Percentiles rank a stretch among this genome's conserved stretches.
Conservation (phyloP, 352 stramenopile species). For the Thraustochytrium striatum region DNA sequence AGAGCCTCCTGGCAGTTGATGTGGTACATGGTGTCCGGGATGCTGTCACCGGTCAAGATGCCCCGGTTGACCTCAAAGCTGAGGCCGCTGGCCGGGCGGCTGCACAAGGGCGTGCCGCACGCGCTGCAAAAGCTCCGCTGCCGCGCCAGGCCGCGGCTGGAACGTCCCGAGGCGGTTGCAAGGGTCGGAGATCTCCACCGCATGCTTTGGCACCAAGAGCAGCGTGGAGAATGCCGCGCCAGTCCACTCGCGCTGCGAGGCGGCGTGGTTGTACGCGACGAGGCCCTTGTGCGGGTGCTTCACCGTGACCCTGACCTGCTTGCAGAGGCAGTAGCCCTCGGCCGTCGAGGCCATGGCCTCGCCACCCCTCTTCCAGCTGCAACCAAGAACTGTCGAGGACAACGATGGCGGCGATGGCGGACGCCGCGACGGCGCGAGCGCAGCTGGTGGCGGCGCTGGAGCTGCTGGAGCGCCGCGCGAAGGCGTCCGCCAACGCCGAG, state of each 20-base stretch:
- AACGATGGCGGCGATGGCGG: too few relatives aligned
- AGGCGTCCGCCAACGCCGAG: too few relatives aligned
- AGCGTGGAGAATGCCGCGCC: conserved; percentile 6
- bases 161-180: neutral
- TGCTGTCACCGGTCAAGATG: neutral
- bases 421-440: too few relatives aligned
- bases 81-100: neutral
- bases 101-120: conserved; percentile 28
- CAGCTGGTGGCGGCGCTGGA: too few relatives aligned
- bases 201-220: neutral
- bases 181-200: conserved; percentile 7
- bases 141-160: neutral
- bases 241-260: conserved; percentile 15
- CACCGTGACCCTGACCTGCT: neutral
- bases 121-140: neutral
- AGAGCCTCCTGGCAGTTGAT: conserved; percentile 21
- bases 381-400: too few relatives aligned
- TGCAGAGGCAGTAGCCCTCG: conserved; percentile 30
- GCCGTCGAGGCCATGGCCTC: neutral
- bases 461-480: too few relatives aligned
- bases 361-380: neutral
- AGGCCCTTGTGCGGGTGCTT: conserved; percentile 2
- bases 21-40: conserved; percentile 14
- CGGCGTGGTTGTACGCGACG: conserved; percentile 30
- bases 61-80: conserved; percentile 35